A percentile compares a stretch with the other conserved stretches of the same genome.
Evolutionary conservation across 768 basidiomycete species (phyloP).

Genomic region (Asterophora lycoperdoides): DNA sequence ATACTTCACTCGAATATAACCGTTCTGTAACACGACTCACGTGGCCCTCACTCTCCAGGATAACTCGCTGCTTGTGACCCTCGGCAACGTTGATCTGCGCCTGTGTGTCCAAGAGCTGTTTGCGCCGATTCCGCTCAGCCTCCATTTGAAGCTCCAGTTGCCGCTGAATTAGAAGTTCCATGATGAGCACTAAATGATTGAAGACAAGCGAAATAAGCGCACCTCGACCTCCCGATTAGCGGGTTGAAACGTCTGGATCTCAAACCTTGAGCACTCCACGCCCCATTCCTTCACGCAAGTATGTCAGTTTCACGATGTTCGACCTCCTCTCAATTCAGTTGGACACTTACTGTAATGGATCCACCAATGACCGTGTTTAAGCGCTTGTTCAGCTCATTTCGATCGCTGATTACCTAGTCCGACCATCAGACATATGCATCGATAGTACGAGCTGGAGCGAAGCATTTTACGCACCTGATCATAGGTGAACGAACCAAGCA

Average conservation of each 20-base stretch:
- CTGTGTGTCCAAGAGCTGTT: conserved; percentile 54
- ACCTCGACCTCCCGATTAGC: conserved; percentile 59
- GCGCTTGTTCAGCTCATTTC: conserved; percentile 49
- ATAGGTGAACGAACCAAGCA: conserved; percentile 47
- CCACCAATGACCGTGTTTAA: conserved; percentile 46
- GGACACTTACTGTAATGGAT: conserved; percentile 37
- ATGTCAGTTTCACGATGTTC: not conserved
- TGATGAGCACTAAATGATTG: not conserved
- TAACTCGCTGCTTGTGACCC: conserved; percentile 52
- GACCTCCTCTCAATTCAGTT: too few relatives aligned
- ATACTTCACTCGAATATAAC: not conserved
- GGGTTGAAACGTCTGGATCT: conserved; percentile 57
- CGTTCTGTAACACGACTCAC: conserved; percentile 21
- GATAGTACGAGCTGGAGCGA: not conserved
- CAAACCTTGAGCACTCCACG: conserved; percentile 54
- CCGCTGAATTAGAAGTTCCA: conserved; percentile 35
- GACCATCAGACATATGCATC: not conserved
- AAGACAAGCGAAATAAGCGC: conserved; percentile 1
- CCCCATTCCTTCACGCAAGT: conserved; percentile 42
- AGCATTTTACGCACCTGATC: conserved; percentile 32
- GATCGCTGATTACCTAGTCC: conserved; percentile 44
- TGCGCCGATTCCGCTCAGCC: conserved; percentile 51
- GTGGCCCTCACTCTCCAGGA: conserved; percentile 52
- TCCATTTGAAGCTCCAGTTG: conserved; percentile 61
- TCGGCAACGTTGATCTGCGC: conserved; percentile 57